These are phyloP conservation scores for Aureobasidium sp. DNA, from an alignment of 2,329 filamentous ascomycete genomes.

Conservation along the genomic window DNA sequence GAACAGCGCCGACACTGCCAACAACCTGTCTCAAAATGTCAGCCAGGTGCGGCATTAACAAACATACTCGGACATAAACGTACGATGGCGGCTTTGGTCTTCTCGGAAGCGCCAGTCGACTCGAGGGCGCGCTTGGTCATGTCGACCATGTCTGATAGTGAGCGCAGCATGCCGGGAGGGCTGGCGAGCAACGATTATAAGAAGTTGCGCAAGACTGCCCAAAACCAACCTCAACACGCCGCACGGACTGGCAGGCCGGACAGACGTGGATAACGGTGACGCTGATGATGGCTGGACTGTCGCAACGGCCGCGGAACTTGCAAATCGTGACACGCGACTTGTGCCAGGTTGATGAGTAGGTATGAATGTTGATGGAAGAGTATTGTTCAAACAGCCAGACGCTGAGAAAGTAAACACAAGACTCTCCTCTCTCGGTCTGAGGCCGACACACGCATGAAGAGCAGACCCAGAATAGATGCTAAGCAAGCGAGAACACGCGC, in stretches of 20 bases:
- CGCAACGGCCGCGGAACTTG: not conserved
- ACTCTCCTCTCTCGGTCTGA: not conserved
- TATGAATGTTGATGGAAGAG: not conserved
- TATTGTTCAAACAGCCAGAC: not conserved
- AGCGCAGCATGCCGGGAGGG: not conserved
- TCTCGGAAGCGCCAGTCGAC: not conserved
- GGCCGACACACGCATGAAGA: not conserved
- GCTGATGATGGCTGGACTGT: not conserved
- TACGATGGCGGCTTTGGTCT: constrained; percentile 8
- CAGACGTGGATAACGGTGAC: constrained; percentile 5
- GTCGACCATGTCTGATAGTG: constrained; percentile 2
- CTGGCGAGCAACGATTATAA: constrained; percentile 2
- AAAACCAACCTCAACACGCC: constrained; percentile 7
- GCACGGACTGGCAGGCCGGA: not conserved
- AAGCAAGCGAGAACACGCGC: not conserved
- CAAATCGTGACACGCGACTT: not conserved
- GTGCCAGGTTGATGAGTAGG: not conserved
- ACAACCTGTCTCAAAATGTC: constrained; percentile 14
- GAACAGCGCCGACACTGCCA: constrained; percentile 11
- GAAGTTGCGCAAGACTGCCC: not conserved
- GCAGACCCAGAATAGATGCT: not conserved
- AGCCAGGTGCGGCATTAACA: not conserved
- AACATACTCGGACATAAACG: not conserved
- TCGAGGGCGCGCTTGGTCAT: not conserved
- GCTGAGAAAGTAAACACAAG: not conserved